phyloP scores from a whole-genome alignment of 495 filamentous ascomycete genomes.

The Parachaetomium inaequale region DNA sequence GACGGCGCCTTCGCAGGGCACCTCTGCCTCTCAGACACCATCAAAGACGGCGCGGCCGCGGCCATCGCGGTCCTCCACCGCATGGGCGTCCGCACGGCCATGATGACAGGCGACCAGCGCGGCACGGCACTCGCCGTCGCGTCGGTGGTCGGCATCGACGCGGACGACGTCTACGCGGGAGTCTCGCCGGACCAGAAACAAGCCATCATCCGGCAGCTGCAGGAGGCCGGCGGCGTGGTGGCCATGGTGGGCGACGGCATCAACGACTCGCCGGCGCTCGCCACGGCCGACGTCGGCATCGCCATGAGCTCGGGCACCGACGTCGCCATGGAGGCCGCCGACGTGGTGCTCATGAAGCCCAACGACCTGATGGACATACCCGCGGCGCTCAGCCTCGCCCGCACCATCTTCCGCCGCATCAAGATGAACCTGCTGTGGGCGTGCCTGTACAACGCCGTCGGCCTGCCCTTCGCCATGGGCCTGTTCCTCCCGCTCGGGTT shows the following conservation, averaged over 20 bases:
- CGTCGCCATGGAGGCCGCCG: slow-evolving; percentile 96
- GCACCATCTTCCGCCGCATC: slow-evolving; percentile 86
- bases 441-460: slow-evolving; percentile 87
- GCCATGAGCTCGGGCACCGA: slow-evolving; percentile 90
- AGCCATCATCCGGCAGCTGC: slow-evolving; percentile 71
- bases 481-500: slow-evolving; percentile 83
- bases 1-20: slow-evolving; percentile 74
- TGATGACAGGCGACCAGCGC: slow-evolving; percentile 90
- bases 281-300: slow-evolving; percentile 89
- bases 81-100: slow-evolving; percentile 80
- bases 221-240: slow-evolving; percentile 67
- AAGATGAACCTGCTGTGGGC: slow-evolving; percentile 91
- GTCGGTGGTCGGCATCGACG: slow-evolving; percentile 72
- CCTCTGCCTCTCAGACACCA: slow-evolving; percentile 78
- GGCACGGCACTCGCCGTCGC: slow-evolving; percentile 81
- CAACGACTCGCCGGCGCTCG: slow-evolving; percentile 95
- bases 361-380: slow-evolving; percentile 90
- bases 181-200: slow-evolving; percentile 87
- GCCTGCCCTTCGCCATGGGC: slow-evolving; percentile 95
- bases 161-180: slow-evolving; percentile 70
- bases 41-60: slow-evolving; percentile 83
- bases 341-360: slow-evolving; percentile 91
- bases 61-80: slow-evolving; percentile 76
- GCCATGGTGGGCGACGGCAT: slow-evolving; percentile 99
- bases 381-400: slow-evolving; percentile 74